A percentile compares a stretch with the other conserved stretches of the same genome.
Conservation (phyloP, 2,329 filamentous ascomycete genomes). For the Paecilomyces sp. region DNA sequence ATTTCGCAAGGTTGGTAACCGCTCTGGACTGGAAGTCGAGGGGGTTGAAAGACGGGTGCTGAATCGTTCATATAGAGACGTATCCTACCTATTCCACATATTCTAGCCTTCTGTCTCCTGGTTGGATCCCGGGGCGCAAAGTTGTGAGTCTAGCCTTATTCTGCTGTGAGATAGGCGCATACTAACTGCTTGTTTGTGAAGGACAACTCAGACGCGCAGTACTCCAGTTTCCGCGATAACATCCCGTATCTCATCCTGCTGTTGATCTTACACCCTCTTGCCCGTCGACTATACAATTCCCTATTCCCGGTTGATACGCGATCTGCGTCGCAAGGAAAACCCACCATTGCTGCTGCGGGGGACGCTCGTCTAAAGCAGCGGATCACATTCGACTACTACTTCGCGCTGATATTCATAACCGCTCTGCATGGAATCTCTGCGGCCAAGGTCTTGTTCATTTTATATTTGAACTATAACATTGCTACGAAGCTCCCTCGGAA, state of each 20-base stretch:
- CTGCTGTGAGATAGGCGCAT: background rate
- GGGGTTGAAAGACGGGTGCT: background rate
- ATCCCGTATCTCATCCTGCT: slow-evolving; percentile 72
- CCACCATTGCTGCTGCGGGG: slow-evolving; percentile 29
- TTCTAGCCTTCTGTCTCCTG: slow-evolving; percentile 61
- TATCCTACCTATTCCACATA: slow-evolving; percentile 77
- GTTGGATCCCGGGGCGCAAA: slow-evolving; percentile 89
- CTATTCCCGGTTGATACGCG: slow-evolving; percentile 26
- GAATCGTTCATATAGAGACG: slow-evolving; percentile 48
- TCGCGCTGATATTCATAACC: slow-evolving; percentile 70
- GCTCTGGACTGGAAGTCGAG: background rate
- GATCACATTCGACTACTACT: slow-evolving; percentile 72
- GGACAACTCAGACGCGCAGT: slow-evolving; percentile 89
- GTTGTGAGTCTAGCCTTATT: slow-evolving; percentile 52
- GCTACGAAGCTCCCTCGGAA: slow-evolving; percentile 63
- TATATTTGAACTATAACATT: slow-evolving; percentile 75
- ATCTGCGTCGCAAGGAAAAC: slow-evolving; percentile 2
- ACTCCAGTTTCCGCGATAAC: slow-evolving; percentile 75
- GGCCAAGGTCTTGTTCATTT: slow-evolving; percentile 71
- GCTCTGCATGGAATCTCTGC: slow-evolving; percentile 80
- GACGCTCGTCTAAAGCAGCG: slow-evolving; percentile 60
- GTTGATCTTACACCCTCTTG: slow-evolving; percentile 68
- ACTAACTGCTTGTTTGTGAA: slow-evolving; percentile 23
- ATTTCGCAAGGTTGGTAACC: slow-evolving; percentile 66
- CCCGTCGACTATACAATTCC: slow-evolving; percentile 64